phyloP scores from a whole-genome alignment of 768 basidiomycete genomes.

The Sistotremastrum suecicum region DNA sequence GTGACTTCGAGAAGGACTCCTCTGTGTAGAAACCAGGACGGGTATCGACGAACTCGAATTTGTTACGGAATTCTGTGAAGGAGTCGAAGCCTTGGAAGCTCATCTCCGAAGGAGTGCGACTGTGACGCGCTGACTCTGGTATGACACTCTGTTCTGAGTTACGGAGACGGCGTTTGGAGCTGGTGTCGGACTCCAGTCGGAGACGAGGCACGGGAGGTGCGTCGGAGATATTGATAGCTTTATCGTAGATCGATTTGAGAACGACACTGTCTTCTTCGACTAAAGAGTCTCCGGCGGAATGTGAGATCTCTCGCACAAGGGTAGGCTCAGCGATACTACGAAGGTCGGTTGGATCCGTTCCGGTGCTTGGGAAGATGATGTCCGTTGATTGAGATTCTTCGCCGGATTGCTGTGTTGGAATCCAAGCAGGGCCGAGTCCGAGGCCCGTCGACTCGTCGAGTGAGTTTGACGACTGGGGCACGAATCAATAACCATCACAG shows the following conservation, averaged over 20 bases:
- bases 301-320: too few relatives aligned
- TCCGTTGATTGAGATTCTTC: too few relatives aligned
- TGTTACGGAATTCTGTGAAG: slow-evolving; percentile 66
- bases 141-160: slow-evolving; percentile 4
- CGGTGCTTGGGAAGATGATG: too few relatives aligned
- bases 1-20: slow-evolving; percentile 19
- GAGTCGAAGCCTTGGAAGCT: slow-evolving; percentile 65
- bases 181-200: slow-evolving; percentile 31
- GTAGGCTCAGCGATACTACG: not conserved
- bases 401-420: too few relatives aligned
- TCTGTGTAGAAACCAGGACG: slow-evolving; percentile 45
- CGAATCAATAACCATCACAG: too few relatives aligned
- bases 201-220: slow-evolving; percentile 13
- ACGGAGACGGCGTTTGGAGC: slow-evolving; percentile 21
- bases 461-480: too few relatives aligned
- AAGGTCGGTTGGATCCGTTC: not conserved
- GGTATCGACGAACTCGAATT: slow-evolving; percentile 55
- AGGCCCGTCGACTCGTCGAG: too few relatives aligned
- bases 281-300: slow-evolving; percentile 2
- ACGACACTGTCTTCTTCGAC: slow-evolving; percentile 37
- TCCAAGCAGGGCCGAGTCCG: too few relatives aligned
- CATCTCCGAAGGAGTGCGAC: slow-evolving; percentile 30
- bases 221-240: slow-evolving; percentile 26
- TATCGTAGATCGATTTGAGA: slow-evolving; percentile 39
- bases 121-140: slow-evolving; percentile 13